Conservation (phyloP, 2,329 filamentous ascomycete genomes). For the Corynespora cassiicola region DNA sequence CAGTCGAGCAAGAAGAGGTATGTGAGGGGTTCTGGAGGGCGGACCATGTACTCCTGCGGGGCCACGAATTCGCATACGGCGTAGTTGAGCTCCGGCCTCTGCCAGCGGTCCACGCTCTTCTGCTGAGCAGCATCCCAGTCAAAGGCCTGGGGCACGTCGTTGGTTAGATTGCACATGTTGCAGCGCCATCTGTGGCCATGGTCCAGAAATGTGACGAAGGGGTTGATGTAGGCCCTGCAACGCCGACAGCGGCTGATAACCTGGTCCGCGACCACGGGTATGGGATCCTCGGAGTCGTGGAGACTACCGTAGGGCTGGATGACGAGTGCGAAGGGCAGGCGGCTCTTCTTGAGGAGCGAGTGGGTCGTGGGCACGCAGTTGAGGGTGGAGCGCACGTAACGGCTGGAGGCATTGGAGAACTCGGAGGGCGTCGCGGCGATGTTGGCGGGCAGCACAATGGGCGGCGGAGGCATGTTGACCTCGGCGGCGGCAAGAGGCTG, state of each 20-base stretch:
- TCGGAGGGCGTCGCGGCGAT: constrained; percentile 93
- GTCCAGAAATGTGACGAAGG: constrained; percentile 94
- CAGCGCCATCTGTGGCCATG: constrained; percentile 98
- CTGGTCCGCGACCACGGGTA: constrained; percentile 94
- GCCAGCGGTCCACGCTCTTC: constrained; percentile 90
- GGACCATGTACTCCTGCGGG: constrained; percentile 99
- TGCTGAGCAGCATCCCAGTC: constrained; percentile 96
- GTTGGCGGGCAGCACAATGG: constrained; percentile 89
- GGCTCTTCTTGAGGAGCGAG: constrained; percentile 94
- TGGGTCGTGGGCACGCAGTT: constrained; percentile 93
- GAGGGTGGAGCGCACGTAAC: constrained; percentile 93
- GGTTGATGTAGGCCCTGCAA: constrained; percentile 97
- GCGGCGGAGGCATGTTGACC: constrained; percentile 87
- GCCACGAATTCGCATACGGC: constrained; percentile 98
- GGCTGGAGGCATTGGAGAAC: constrained; percentile 87
- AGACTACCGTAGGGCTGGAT: constrained; percentile 95
- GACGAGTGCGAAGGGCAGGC: constrained; percentile 88
- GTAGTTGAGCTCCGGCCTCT: constrained; percentile 90
- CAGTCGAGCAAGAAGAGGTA: constrained; percentile 97
- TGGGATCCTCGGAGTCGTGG: constrained; percentile 88
- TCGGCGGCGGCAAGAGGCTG: constrained; percentile 95
- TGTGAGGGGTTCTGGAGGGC: constrained; percentile 91
- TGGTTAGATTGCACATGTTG: constrained; percentile 99
- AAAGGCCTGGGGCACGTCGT: constrained; percentile 98
- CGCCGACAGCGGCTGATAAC: constrained; percentile 95